phyloP scores from a whole-genome alignment of 352 stramenopile species.

The Phytophthora podocarpi region DNA sequence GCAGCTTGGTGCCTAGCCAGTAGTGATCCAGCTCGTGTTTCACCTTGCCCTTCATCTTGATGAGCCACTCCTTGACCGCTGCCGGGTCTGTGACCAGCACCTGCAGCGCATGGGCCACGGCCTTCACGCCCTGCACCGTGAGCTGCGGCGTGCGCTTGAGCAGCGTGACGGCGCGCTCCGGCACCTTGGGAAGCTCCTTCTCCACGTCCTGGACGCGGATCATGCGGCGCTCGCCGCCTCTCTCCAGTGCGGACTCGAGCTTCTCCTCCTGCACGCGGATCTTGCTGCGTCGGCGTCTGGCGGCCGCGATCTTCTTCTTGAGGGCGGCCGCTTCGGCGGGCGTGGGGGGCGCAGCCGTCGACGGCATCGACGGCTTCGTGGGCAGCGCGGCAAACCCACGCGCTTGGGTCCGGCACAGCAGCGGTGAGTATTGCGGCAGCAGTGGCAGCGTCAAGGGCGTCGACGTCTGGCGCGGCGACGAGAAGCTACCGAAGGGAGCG shows the following conservation, averaged over 20 bases:
- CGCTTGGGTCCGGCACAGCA: conserved; percentile 24
- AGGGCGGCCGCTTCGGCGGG: conserved; percentile 53
- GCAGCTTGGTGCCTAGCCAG: conserved; percentile 96
- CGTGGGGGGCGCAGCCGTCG: conserved; percentile 5
- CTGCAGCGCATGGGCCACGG: conserved; percentile 59
- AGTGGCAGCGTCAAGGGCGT: conserved; percentile 14
- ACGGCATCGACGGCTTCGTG: conserved; percentile 31
- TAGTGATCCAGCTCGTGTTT: conserved; percentile 96
- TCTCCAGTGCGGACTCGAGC: conserved; percentile 79
- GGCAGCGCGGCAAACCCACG: conserved; percentile 57
- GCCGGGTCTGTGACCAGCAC: conserved; percentile 69
- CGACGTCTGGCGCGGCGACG: neutral
- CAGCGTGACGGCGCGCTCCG: conserved; percentile 65
- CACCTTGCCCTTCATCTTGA: conserved; percentile 76
- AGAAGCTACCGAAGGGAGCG: neutral
- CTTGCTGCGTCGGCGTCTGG: conserved; percentile 72
- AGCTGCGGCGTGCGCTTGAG: conserved; percentile 77
- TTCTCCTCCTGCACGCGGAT: conserved; percentile 84
- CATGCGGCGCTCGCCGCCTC: conserved; percentile 75
- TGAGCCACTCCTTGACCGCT: conserved; percentile 63
- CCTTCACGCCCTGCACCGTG: conserved; percentile 55
- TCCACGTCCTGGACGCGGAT: conserved; percentile 84
- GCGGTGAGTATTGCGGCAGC: conserved; percentile 26
- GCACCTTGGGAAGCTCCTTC: conserved; percentile 77
- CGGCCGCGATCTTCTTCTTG: conserved; percentile 84